A percentile compares a stretch with the other conserved stretches of the same genome.
Conservation (phyloP, 306 rosid species). For the Fagus crenata region DNA sequence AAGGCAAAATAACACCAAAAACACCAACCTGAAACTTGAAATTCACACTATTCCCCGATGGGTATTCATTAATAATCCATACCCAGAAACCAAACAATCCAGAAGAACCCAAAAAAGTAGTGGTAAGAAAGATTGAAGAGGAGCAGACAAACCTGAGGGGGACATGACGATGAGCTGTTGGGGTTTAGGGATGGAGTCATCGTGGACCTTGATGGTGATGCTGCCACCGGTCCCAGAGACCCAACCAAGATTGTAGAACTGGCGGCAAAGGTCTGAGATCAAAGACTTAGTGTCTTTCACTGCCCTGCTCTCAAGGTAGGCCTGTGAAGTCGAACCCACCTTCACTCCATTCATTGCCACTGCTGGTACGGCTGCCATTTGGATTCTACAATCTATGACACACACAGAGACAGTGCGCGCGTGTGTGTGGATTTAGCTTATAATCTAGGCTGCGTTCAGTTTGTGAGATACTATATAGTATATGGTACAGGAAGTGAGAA, state of each 20-base stretch:
- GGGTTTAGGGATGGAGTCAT: slow-evolving; percentile 69
- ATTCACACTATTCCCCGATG: too few relatives aligned
- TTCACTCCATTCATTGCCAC: slow-evolving; percentile 49
- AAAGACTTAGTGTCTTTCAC: slow-evolving; percentile 71
- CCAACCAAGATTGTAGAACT: slow-evolving; percentile 89
- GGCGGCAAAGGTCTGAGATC: slow-evolving; percentile 88
- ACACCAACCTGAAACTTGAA: neutral
- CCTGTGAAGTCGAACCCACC: slow-evolving; percentile 52
- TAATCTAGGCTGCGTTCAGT: slow-evolving; percentile 16
- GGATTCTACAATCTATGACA: slow-evolving; percentile 10
- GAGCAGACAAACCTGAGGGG: slow-evolving; percentile 75
- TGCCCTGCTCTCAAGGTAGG: slow-evolving; percentile 61
- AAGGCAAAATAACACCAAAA: neutral
- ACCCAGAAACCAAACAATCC: neutral
- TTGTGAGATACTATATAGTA: too few relatives aligned
- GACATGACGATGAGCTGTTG: slow-evolving; percentile 76
- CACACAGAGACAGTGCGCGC: neutral
- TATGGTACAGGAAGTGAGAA: neutral
- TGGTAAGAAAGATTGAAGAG: neutral
- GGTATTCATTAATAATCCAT: too few relatives aligned
- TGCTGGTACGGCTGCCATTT: slow-evolving; percentile 33
- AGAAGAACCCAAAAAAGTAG: neutral
- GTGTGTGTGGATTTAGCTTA: slow-evolving; percentile 25
- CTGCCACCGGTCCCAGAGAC: slow-evolving; percentile 96
- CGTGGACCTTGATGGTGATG: slow-evolving; percentile 81